Evolutionary conservation across 768 basidiomycete species (phyloP).

Genomic region (Plicaturopsis crispa): DNA sequence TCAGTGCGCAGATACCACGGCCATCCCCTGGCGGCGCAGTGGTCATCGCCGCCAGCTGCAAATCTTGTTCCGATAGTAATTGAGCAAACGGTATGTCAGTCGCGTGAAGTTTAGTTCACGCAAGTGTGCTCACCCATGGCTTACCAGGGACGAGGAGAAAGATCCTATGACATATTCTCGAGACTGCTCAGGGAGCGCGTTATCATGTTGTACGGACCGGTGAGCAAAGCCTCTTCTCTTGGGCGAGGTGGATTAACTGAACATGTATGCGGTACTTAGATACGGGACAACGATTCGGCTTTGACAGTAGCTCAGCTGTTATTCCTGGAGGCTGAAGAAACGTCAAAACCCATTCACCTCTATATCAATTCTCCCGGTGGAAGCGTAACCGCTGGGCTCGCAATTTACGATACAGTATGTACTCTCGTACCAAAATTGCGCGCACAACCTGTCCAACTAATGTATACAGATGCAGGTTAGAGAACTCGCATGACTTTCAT

Average conservation of each 20-base stretch:
- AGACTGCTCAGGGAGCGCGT: constrained; percentile 88
- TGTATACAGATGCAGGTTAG: constrained; percentile 63
- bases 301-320: constrained; percentile 87
- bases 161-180: constrained; percentile 95
- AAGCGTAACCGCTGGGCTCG: constrained; percentile 90
- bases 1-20: constrained; percentile 7
- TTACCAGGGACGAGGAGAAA: constrained; percentile 70
- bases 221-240: constrained; percentile 20
- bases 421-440: constrained; percentile 1
- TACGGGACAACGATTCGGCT: constrained; percentile 84
- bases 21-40: constrained; percentile 46
- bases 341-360: constrained; percentile 88
- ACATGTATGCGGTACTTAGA: no score
- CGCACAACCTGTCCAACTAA: constrained; percentile 3
- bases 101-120: background rate
- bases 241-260: no score
- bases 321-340: constrained; percentile 94
- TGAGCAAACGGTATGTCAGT: constrained; percentile 75
- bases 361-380: constrained; percentile 98
- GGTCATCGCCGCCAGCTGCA: constrained; percentile 38
- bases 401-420: constrained; percentile 94
- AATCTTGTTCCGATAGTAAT: constrained; percentile 88
- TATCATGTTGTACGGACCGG: constrained; percentile 91
- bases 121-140: constrained; percentile 4
- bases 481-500: constrained; percentile 9